Conservation (phyloP, 805 yeast genomes). For the Naumovozyma dairenensis region DNA sequence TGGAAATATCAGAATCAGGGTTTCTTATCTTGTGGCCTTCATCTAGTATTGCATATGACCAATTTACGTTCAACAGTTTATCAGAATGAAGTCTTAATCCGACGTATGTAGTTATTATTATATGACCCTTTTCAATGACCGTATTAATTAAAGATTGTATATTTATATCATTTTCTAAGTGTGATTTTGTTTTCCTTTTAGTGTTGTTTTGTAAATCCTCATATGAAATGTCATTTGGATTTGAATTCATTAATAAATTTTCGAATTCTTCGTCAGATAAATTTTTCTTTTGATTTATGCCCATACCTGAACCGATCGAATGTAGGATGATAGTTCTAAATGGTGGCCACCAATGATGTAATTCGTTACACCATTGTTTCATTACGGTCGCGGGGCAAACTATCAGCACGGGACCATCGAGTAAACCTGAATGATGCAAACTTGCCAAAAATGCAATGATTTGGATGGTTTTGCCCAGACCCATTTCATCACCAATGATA, state of each 20-base stretch:
- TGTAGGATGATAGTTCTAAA: slow-evolving; percentile 77
- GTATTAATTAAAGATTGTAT: slow-evolving; percentile 34
- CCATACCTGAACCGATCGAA: slow-evolving; percentile 87
- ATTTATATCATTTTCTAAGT: slow-evolving; percentile 21
- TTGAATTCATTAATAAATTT: slow-evolving; percentile 31
- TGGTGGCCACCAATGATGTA: slow-evolving; percentile 98
- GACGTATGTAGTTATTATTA: slow-evolving; percentile 83
- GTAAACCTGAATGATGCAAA: slow-evolving; percentile 65
- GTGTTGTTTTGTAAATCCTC: slow-evolving; percentile 29
- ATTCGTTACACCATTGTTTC: slow-evolving; percentile 94
- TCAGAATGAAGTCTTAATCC: slow-evolving; percentile 66
- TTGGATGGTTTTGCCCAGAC: slow-evolving; percentile 91
- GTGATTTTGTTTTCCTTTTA: slow-evolving; percentile 24
- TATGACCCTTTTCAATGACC: slow-evolving; percentile 63
- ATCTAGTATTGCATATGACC: slow-evolving; percentile 89
- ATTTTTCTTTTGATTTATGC: slow-evolving; percentile 21
- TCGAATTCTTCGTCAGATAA: slow-evolving; percentile 44
- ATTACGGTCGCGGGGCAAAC: slow-evolving; percentile 96
- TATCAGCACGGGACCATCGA: slow-evolving; percentile 69
- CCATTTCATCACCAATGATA: slow-evolving; percentile 97
- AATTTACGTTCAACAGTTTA: slow-evolving; percentile 50
- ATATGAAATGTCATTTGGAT: slow-evolving; percentile 34
- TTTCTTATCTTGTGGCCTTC: slow-evolving; percentile 97
- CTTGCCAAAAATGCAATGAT: slow-evolving; percentile 87
- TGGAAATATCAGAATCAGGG: slow-evolving; percentile 81